Conservation (phyloP, 768 basidiomycete species). For the Leucocoprinus leucothites region DNA sequence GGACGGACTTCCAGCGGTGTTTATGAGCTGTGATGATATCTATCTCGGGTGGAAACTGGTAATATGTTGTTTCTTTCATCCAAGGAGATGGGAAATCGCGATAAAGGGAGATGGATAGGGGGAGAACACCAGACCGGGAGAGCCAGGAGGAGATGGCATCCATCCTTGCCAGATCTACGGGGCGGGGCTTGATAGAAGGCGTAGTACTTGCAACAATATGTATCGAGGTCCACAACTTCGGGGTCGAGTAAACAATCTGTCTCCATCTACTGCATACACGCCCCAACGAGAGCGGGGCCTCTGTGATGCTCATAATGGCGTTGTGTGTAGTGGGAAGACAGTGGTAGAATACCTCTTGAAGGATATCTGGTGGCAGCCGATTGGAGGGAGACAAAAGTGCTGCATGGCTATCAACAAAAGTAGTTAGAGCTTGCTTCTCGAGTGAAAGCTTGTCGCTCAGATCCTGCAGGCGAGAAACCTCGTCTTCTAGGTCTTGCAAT, state of each 20-base stretch:
- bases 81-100: not conserved
- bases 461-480: not conserved
- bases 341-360: slow-evolving; percentile 13
- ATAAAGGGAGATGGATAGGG: slow-evolving; percentile 4
- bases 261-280: slow-evolving; percentile 15
- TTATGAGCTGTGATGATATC: not conserved
- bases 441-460: not conserved
- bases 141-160: slow-evolving; percentile 7
- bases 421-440: not conserved
- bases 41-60: not conserved
- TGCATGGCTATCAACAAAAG: not conserved
- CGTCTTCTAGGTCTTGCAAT: not conserved
- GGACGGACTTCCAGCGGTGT: slow-evolving; percentile 2
- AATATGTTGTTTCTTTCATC: not conserved
- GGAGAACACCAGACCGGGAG: slow-evolving; percentile 5
- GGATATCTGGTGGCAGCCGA: slow-evolving; percentile 2
- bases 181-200: too few species aligned
- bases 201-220: slow-evolving; percentile 4
- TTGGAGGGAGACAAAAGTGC: not conserved
- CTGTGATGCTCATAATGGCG: slow-evolving; percentile 5
- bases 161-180: not conserved
- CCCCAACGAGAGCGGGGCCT: slow-evolving; percentile 14
- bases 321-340: slow-evolving; percentile 11
- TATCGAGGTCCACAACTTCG: slow-evolving; percentile 10
- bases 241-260: slow-evolving; percentile 13